phyloP scores from a whole-genome alignment of 257 asterid species.

The Leptodermis oblonga region DNA sequence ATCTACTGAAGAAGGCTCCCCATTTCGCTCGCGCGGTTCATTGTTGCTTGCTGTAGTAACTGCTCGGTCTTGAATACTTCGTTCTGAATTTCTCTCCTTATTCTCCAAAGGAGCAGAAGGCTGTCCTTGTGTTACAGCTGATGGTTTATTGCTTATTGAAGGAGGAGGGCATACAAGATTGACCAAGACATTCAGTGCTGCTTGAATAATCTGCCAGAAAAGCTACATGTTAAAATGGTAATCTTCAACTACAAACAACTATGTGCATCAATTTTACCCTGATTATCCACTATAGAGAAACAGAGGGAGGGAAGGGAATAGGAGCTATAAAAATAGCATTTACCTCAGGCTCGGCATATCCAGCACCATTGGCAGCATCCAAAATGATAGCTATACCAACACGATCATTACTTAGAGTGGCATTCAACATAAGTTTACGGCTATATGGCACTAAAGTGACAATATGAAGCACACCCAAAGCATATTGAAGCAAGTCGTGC shows the following conservation, averaged over 20 bases:
- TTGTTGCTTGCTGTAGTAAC: conserved; percentile 39
- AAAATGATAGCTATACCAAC: conserved; percentile 92
- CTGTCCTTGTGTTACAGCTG: conserved; percentile 59
- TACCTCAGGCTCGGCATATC: conserved; percentile 97
- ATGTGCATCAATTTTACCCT: not conserved
- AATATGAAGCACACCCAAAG: conserved; percentile 84
- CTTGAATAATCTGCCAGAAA: conserved; percentile 77
- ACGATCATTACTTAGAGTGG: conserved; percentile 88
- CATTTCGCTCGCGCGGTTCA: conserved; percentile 61
- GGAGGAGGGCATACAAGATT: conserved; percentile 99
- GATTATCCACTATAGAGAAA: not conserved
- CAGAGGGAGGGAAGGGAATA: conserved; percentile 1
- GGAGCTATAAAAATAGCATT: not conserved
- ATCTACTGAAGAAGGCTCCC: conserved; percentile 61
- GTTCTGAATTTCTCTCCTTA: conserved; percentile 59
- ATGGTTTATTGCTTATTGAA: conserved; percentile 90
- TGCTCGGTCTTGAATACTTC: conserved; percentile 43
- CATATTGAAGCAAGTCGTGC: conserved; percentile 92
- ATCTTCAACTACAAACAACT: not conserved
- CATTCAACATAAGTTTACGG: conserved; percentile 79
- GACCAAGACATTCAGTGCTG: conserved; percentile 78
- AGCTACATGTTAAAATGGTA: not conserved
- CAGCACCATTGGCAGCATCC: conserved; percentile 96
- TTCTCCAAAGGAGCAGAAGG: conserved; percentile 54
- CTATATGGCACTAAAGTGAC: conserved; percentile 80